phyloP scores from a whole-genome alignment of 176 grass and related monocot species.

The Oryza officinalis region DNA sequence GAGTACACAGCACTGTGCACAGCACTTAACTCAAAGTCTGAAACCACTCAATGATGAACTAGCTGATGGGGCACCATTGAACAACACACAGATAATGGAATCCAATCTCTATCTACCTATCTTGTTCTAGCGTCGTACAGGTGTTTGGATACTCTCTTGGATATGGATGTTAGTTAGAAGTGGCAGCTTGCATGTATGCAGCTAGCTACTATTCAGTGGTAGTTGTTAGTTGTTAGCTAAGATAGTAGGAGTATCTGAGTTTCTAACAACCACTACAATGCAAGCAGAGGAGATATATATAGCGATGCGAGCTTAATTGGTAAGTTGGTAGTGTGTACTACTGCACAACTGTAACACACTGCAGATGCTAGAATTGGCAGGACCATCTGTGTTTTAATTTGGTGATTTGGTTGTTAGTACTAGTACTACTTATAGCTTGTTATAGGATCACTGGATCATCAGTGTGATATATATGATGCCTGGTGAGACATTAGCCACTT shows the following conservation, averaged over 20 bases:
- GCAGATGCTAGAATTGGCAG: background rate
- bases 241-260: background rate
- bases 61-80: background rate
- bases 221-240: background rate
- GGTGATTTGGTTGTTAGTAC: background rate
- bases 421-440: too few relatives aligned
- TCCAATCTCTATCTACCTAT: background rate
- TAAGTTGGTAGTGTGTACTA: background rate
- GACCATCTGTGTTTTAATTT: slow-evolving; percentile 17
- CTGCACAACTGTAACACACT: background rate
- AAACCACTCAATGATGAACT: background rate
- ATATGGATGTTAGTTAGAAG: slow-evolving; percentile 31
- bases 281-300: background rate
- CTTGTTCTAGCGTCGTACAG: background rate
- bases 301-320: too few relatives aligned
- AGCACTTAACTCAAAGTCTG: background rate
- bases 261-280: background rate
- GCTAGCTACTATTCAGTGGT: background rate
- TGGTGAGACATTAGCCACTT: background rate
- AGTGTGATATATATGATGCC: background rate
- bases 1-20: background rate
- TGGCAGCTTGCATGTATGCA: background rate
- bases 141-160: slow-evolving; percentile 4
- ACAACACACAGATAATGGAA: background rate
- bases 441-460: background rate